Percentiles rank a stretch among this genome's conserved stretches.
Evolutionary conservation across 1,139 yeast genomes (phyloP).

Genomic region (Blastobotrys serpentis): DNA sequence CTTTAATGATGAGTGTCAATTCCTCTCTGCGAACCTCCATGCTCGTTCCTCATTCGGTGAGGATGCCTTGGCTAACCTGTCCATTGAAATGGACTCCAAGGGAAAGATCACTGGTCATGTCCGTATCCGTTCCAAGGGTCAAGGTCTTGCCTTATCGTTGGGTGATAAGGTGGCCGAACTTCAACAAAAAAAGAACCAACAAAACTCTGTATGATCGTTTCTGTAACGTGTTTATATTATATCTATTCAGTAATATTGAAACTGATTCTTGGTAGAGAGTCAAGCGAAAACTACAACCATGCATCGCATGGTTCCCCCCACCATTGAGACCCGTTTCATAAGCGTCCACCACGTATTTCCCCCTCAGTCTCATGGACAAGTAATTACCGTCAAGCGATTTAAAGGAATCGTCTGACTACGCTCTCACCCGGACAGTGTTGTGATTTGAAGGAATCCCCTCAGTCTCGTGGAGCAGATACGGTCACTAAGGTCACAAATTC

Average conservation of each 20-base stretch:
- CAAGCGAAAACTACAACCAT: no score
- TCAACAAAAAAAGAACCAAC: constrained; percentile 31
- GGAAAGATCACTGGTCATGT: constrained; percentile 92
- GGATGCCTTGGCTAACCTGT: constrained; percentile 93
- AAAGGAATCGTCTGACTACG: no score
- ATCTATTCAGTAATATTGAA: constrained; percentile 1
- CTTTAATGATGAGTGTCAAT: constrained; percentile 82
- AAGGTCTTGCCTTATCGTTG: constrained; percentile 89
- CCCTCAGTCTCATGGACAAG: no score
- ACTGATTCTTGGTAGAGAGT: no score
- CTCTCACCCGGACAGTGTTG: no score
- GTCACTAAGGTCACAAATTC: no score
- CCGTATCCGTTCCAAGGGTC: constrained; percentile 96
- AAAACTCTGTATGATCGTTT: constrained; percentile 9
- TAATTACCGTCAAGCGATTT: no score
- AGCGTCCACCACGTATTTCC: no score
- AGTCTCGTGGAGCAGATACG: no score
- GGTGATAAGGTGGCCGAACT: constrained; percentile 84
- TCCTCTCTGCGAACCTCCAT: constrained; percentile 90
- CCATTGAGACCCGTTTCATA: no score
- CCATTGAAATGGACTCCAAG: constrained; percentile 73
- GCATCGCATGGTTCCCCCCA: no score
- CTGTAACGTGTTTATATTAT: constrained; percentile 3
- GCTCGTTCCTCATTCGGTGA: constrained; percentile 95
- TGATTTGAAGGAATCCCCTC: no score